Base-by-base conservation (phyloP, 805 yeast species). In the Hanseniaspora jakobsenii region DNA sequence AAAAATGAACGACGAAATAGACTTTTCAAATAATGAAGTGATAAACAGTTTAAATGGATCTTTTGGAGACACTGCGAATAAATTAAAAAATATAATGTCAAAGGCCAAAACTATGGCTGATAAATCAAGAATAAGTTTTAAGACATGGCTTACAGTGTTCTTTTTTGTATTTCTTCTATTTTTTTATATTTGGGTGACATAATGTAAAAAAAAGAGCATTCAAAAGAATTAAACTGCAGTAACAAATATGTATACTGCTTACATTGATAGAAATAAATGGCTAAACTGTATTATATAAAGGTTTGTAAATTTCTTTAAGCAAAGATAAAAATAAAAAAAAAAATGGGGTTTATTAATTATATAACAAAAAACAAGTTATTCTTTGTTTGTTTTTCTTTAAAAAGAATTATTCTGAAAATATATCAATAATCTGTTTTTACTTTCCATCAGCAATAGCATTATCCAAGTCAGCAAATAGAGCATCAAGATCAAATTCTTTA, bases 401-500 rank as follows among this genome's bases (percentile, higher is more conserved):
- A n/a, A n/a, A n/a, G n/a, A n/a, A n/a, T n/a, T n/a, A n/a, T n/a
- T n/a, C n/a, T n/a, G n/a, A 8, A 32, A 32, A 32, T 32, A 65
- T 55, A 24, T 63, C 61, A 72, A 76, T 69, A 2, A 42, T 10
- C 48, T 49, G 13, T 42, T 32, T 31, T 51, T 47, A 37, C 4
- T 29, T 29, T 39, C 40, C 45, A n/a, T 40, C 51, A 19, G 52
- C 51, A 36, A 60, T 57, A n/a, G 56, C 60, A 32, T 53, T 55
- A 46, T 66, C 70, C 31, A 66, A 48, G 35, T 66, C 53, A 9
- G 68, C 63, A 47, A 87, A 78, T 51, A 87, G 69, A 3, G 82
- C 84, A 60, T 84, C 95, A 53, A 91, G 69, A 63, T 86, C 95
- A 60, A 91, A 87, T 65, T 87, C 98, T 62, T 84, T 73, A 17